Evolutionary conservation across 805 yeast species (phyloP).

Genomic region (Teunomyces pallodes): DNA sequence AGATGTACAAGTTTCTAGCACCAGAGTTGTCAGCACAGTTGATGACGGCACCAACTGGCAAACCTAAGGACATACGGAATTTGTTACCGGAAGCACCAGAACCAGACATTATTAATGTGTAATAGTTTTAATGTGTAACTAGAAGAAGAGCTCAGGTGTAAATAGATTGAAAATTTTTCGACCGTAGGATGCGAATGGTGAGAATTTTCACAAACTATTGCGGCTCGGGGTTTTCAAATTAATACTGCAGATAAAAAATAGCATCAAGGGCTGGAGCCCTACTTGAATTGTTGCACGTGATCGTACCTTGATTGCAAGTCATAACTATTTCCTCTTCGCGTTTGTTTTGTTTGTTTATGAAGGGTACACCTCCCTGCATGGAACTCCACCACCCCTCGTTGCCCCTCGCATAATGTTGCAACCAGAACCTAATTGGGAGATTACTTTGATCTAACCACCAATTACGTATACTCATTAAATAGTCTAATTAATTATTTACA

Average conservation of each 20-base stretch:
- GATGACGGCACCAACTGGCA: conserved; percentile 99
- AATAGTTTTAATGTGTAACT: conserved; percentile 26
- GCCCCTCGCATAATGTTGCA: not conserved
- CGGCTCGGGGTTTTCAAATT: not conserved
- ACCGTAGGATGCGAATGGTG: not conserved
- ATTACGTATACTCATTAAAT: not conserved
- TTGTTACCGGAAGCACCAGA: conserved; percentile 99
- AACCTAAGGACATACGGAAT: conserved; percentile 99
- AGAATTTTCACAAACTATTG: not conserved
- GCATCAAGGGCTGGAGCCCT: not conserved
- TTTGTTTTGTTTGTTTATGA: not conserved
- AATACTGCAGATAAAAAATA: not conserved
- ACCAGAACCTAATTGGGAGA: not conserved
- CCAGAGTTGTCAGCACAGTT: conserved; percentile 99
- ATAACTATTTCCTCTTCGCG: not conserved
- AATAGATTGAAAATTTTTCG: conserved; percentile 20
- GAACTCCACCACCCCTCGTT: no score
- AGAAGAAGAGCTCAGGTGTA: conserved; percentile 11
- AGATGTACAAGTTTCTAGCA: conserved; percentile 98
- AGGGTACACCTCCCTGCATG: no score
- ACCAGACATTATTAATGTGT: conserved; percentile 62
- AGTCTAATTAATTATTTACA: conserved; percentile 32
- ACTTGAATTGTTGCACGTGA: not conserved
- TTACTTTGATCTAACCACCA: not conserved
- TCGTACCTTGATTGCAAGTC: not conserved